Evolutionary conservation across 164 flowering plant species (phyloP).

Genomic region (Cinnamomum chago): DNA sequence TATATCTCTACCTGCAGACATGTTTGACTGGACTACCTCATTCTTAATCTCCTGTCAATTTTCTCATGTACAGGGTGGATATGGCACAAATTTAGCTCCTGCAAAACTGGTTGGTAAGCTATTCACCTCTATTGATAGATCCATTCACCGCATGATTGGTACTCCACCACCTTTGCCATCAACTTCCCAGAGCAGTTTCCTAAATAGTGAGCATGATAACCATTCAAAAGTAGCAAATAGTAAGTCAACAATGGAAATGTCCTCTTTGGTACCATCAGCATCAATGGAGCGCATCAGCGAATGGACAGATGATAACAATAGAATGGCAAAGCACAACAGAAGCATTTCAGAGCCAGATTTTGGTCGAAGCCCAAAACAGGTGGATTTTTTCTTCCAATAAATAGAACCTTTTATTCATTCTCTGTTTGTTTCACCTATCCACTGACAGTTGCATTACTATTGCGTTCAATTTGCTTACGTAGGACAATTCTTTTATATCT

Average conservation of each 20-base stretch:
- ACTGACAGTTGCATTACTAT: not conserved
- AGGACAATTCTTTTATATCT: no score
- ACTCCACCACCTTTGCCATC: conserved; percentile 71
- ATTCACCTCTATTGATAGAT: conserved; percentile 77
- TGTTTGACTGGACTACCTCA: not conserved
- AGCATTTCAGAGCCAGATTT: conserved; percentile 97
- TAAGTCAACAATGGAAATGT: conserved; percentile 77
- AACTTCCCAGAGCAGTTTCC: conserved; percentile 31
- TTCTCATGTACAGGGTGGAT: conserved; percentile 68
- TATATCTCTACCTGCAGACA: not conserved
- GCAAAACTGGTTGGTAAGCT: conserved; percentile 78
- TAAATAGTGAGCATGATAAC: conserved; percentile 38
- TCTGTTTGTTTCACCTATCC: no score
- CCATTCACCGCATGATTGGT: conserved; percentile 90
- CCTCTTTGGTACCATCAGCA: conserved; percentile 71
- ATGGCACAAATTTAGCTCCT: conserved; percentile 70
- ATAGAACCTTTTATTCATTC: not conserved
- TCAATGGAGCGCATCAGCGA: conserved; percentile 81
- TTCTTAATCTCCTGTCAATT: conserved; percentile 8
- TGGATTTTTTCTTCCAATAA: conserved; percentile 6
- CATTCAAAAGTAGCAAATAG: conserved; percentile 54
- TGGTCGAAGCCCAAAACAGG: conserved; percentile 77
- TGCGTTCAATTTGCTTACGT: not conserved
- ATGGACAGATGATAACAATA: conserved; percentile 49
- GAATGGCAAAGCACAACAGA: conserved; percentile 52